Evolutionary conservation across 331 rosid species (phyloP), one percentile per base, ranked within the genome.

Genomic region (Arachis monticola): DNA sequence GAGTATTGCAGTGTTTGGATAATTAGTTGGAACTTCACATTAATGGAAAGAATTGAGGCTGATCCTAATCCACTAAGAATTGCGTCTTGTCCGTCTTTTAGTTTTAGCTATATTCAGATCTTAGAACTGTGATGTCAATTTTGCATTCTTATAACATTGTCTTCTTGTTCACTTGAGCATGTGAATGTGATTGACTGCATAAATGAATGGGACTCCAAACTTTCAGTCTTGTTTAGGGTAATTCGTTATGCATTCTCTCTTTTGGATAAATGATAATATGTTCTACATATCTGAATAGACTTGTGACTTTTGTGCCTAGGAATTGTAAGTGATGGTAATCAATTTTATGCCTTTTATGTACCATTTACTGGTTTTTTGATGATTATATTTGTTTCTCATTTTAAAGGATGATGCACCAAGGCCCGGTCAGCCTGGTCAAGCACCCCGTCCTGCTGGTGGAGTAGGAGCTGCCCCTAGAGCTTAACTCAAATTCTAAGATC

Each of bases 351-450:
- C 30, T 38, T 44, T 35, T 13, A 10, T 57, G 6, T 30, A 44
- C 32, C 12, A 46, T 67, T 2, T 27, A 8, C 41, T 58, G 11
- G 13, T 8, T 9, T 14, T 22, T 40, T 76, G n/a, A 61, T 62
- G 0, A 10, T 14, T 12, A 7, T 72, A 7, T 69, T 44, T 74
- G 66, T 0, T 79, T 60, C 67, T 59, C 0, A 38, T 70, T 64
- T 74, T 65, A 31, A 73, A 93, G 98, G 98, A 93, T 22, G 98
- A 93, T 76, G 74, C 52, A 0, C 93, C 87, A 27, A 91, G 92
- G 82, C 92, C 98, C 2, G 97, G 97, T 31, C 97, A 88, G 80
- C 98, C 97, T 14, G 93, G 97, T 42, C 89, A 85, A 78, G 91
- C 87, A 0, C 86, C 91, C n/a, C 93, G 97, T 14, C 87, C 96